These are phyloP conservation scores for Pleurotus giganteus DNA, from an alignment of 768 basidiomycete species.

Conservation along the genomic window DNA sequence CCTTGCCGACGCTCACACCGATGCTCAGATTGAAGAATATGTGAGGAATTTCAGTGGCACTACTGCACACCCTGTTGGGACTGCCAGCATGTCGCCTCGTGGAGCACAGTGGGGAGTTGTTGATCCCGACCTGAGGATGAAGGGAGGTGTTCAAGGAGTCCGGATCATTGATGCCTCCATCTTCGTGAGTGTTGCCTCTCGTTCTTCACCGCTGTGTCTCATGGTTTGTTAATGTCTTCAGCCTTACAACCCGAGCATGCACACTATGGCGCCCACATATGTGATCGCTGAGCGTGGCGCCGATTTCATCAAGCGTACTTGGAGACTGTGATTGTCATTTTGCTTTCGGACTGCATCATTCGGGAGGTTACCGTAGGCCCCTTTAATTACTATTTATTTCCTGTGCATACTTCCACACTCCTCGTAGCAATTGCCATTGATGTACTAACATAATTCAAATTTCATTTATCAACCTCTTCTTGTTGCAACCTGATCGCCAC, in stretches of 20 bases:
- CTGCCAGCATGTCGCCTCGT: conserved; percentile 26
- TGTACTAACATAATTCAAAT: too few relatives aligned
- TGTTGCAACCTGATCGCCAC: too few relatives aligned
- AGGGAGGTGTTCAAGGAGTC: conserved; percentile 27
- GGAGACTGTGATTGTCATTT: too few relatives aligned
- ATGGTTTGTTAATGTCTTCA: neutral
- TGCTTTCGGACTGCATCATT: too few relatives aligned
- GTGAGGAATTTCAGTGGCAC: conserved; percentile 17
- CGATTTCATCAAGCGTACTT: conserved; percentile 18
- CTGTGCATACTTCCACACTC: too few relatives aligned
- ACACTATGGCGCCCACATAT: conserved; percentile 22
- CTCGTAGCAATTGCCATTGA: too few relatives aligned
- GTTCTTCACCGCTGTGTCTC: too few relatives aligned
- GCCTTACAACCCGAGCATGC: conserved; percentile 20
- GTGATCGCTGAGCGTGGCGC: conserved; percentile 23
- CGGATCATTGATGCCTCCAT: conserved; percentile 38
- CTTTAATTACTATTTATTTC: too few relatives aligned
- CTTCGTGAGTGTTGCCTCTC: conserved; percentile 24
- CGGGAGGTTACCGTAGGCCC: too few relatives aligned
- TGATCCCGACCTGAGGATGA: conserved; percentile 31
- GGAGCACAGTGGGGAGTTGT: conserved; percentile 29
- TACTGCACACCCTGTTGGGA: conserved; percentile 26
- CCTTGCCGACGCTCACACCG: conserved; percentile 22
- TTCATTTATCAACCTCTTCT: too few relatives aligned
- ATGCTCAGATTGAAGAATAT: conserved; percentile 22